Base-by-base conservation (phyloP, 257 asterid species). In the Penstemon barbatus region DNA sequence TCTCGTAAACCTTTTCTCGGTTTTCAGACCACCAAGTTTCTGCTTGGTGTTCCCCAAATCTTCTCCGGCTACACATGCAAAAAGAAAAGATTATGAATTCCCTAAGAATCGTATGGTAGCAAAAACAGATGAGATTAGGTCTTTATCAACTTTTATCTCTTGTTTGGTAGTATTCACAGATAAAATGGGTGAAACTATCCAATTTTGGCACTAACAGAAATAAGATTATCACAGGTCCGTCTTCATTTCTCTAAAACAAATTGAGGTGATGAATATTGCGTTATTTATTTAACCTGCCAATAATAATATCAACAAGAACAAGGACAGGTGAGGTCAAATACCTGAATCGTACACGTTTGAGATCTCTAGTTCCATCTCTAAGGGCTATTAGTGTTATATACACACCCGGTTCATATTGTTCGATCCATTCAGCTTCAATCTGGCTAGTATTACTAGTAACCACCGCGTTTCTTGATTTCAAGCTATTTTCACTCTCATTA, bases 1-100 rank as follows among this genome's bases (percentile, higher is more conserved):
- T 87, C 83, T 90, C 90, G 4, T 90, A 88, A 12, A 93, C 96
- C 53, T 78, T 93, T 57, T 90, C 99, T n/a, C 97, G 89, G 71
- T 93, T 93, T 80, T 93, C 99, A 1, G 96, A 88, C 99, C 99
- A 93, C 99, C 99, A 93, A 4, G 89, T 88, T 79, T 90, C 97
- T 0, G 99, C 99, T 77, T 93, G 99, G 85, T 88, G 99, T 79
- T 93, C 97, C 65, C 99, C 97, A 10, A 93, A 90, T 84, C 95
- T 88, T 76, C 96, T 84, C 67, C 97, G 97, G 79, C 97, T 90
- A 83, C 75, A 71, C 25, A 25, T 25, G 33, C 33, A 25, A 1
- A 61, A 55, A 42, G 15, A 13, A 37, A 33, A 7, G 10, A 2
- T 48, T 25, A 1, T 25, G 33, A 25, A 25, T 25, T 25, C 33